Evolutionary conservation across 345 rosid species (phyloP).

Genomic region (Eucalyptus regnans): DNA sequence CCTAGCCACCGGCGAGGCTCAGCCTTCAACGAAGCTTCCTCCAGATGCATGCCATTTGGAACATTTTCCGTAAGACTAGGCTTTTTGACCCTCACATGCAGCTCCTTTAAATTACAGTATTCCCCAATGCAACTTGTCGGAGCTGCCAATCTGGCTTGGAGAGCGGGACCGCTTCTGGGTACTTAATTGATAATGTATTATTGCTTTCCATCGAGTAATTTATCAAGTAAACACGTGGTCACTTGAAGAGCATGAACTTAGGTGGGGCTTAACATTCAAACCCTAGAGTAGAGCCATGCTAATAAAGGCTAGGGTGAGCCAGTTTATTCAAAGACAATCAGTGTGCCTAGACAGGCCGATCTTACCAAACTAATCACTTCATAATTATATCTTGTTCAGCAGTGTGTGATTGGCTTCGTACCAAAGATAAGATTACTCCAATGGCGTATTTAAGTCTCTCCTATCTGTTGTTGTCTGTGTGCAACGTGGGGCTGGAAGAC

Average conservation of each 20-base stretch:
- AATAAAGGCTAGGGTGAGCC: neutral
- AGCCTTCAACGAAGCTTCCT: neutral
- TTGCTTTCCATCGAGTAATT: neutral
- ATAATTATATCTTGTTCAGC: neutral
- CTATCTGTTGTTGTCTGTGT: neutral
- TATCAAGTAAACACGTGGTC: neutral
- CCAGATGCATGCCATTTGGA: neutral
- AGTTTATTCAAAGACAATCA: neutral
- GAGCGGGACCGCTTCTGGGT: neutral
- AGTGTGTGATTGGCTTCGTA: neutral
- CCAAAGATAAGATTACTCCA: neutral
- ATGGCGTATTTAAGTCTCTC: neutral
- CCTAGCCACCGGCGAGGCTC: too few species aligned
- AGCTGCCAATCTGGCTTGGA: neutral
- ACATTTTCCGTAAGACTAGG: neutral
- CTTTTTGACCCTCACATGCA: neutral
- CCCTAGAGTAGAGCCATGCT: neutral
- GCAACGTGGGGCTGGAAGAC: neutral
- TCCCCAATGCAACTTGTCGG: neutral
- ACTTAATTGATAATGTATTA: neutral
- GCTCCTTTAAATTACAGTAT: neutral
- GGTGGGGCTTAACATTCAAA: neutral
- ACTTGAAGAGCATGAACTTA: neutral
- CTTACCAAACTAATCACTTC: neutral
- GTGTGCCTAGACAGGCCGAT: neutral